Percentiles rank a stretch among this genome's conserved stretches.
Evolutionary conservation across 768 basidiomycete genomes (phyloP).

Genomic region (Mycena polygramma): DNA sequence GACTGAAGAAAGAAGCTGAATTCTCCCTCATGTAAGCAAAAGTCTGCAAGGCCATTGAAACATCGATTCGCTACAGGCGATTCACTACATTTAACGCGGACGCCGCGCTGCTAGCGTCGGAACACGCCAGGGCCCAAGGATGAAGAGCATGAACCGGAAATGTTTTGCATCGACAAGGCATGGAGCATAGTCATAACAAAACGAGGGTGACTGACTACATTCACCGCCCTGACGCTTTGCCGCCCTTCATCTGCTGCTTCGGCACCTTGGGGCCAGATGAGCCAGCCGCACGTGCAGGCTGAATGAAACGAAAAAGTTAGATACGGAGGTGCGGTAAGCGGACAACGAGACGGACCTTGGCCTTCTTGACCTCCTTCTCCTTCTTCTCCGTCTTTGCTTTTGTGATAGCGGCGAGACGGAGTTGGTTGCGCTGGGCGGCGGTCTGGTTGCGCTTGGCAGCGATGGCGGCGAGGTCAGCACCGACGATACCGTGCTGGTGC

Average conservation of each 20-base stretch:
- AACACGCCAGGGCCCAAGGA: slow-evolving; percentile 3
- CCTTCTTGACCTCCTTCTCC: slow-evolving; percentile 94
- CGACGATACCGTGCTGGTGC: slow-evolving; percentile 98
- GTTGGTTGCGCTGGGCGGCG: slow-evolving; percentile 83
- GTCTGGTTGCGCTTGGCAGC: slow-evolving; percentile 95
- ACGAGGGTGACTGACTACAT: slow-evolving; percentile 20
- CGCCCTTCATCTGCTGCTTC: slow-evolving; percentile 97
- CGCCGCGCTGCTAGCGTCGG: neutral
- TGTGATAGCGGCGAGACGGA: slow-evolving; percentile 86
- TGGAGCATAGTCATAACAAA: slow-evolving; percentile 29
- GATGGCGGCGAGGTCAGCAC: slow-evolving; percentile 93
- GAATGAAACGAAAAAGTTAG: slow-evolving; percentile 12
- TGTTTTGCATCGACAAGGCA: slow-evolving; percentile 25
- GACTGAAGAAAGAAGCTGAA: too few relatives aligned
- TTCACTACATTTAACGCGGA: too few relatives aligned
- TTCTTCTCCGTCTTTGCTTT: slow-evolving; percentile 98
- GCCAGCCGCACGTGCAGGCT: slow-evolving; percentile 70
- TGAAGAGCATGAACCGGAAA: slow-evolving; percentile 14
- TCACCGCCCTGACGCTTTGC: slow-evolving; percentile 74
- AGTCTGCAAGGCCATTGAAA: too few relatives aligned
- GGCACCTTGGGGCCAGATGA: slow-evolving; percentile 85
- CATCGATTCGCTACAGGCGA: too few relatives aligned
- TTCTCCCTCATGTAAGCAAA: too few relatives aligned
- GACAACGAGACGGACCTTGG: slow-evolving; percentile 66
- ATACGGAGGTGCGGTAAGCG: neutral